phyloP scores from a whole-genome alignment of 73 alveolate species.

The Tetrahymena elliotti region DNA sequence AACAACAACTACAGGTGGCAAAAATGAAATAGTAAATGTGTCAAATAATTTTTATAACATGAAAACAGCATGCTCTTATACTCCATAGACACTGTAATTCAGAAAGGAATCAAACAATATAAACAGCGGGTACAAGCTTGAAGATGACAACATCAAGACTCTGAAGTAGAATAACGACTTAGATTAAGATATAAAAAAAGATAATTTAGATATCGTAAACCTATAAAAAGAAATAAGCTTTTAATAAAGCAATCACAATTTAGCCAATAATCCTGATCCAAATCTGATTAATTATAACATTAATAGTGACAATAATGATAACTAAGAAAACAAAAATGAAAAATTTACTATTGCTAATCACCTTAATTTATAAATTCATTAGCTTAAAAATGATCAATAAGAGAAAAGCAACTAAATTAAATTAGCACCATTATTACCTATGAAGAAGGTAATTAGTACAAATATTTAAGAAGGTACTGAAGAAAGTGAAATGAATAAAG shows the following conservation, averaged over 20 bases:
- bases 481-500: not conserved
- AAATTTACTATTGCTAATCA: not conserved
- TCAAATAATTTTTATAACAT: not conserved
- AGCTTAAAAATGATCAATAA: not conserved
- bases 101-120: not conserved
- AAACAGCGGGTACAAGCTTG: not conserved
- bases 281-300: too few species aligned
- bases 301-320: not conserved
- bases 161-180: not conserved
- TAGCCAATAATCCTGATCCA: not conserved
- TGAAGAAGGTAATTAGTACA: not conserved
- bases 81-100: not conserved
- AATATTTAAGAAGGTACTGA: not conserved
- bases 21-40: not conserved
- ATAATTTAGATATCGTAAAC: not conserved
- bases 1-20: not conserved
- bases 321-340: not conserved
- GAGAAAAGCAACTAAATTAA: not conserved
- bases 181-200: not conserved
- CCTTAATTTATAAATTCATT: not conserved
- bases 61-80: not conserved
- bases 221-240: not conserved
- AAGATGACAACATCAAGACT: not conserved
- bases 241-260: not conserved
- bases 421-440: not conserved